These are phyloP conservation scores for Tuber calosporum DNA, from an alignment of 495 filamentous ascomycete genomes.

Conservation along the genomic window DNA sequence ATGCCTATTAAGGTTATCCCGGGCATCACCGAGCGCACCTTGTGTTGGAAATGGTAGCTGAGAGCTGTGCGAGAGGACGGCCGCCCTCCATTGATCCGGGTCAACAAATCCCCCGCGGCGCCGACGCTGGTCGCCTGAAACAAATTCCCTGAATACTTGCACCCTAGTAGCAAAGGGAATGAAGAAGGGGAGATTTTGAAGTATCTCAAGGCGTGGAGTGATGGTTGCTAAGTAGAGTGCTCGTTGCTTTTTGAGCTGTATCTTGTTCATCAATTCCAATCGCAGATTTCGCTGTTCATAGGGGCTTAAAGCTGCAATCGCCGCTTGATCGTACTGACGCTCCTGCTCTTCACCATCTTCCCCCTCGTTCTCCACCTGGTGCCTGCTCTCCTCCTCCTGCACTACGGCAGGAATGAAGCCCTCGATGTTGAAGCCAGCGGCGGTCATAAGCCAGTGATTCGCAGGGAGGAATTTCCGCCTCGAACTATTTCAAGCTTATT, in stretches of 20 bases:
- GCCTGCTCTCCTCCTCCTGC: slow-evolving; percentile 74
- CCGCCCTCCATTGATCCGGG: slow-evolving; percentile 45
- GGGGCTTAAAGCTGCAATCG: slow-evolving; percentile 39
- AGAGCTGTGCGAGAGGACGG: slow-evolving; percentile 22
- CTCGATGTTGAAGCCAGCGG: slow-evolving; percentile 74
- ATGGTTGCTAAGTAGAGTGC: slow-evolving; percentile 65
- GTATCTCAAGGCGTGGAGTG: slow-evolving; percentile 76
- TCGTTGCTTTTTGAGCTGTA: slow-evolving; percentile 47
- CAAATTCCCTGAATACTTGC: slow-evolving; percentile 89
- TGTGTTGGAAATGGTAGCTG: slow-evolving; percentile 9
- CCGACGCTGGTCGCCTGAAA: slow-evolving; percentile 68
- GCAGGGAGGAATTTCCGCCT: slow-evolving; percentile 71
- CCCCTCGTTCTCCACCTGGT: slow-evolving; percentile 54
- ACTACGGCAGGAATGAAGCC: slow-evolving; percentile 82
- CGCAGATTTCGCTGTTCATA: slow-evolving; percentile 46
- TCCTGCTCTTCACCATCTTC: slow-evolving; percentile 49
- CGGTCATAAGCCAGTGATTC: slow-evolving; percentile 91
- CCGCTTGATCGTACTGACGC: slow-evolving; percentile 32
- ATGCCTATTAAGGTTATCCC: slow-evolving; percentile 56
- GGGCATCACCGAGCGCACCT: slow-evolving; percentile 22
- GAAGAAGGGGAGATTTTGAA: slow-evolving; percentile 94
- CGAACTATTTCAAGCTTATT: slow-evolving; percentile 49
- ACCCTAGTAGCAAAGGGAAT: slow-evolving; percentile 90
- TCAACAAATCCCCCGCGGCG: slow-evolving; percentile 70
- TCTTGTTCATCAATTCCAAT: slow-evolving; percentile 15